Evolutionary conservation across 2,329 filamentous ascomycete species (phyloP).

Genomic region (Pseudovirgaria hyperparasitica): DNA sequence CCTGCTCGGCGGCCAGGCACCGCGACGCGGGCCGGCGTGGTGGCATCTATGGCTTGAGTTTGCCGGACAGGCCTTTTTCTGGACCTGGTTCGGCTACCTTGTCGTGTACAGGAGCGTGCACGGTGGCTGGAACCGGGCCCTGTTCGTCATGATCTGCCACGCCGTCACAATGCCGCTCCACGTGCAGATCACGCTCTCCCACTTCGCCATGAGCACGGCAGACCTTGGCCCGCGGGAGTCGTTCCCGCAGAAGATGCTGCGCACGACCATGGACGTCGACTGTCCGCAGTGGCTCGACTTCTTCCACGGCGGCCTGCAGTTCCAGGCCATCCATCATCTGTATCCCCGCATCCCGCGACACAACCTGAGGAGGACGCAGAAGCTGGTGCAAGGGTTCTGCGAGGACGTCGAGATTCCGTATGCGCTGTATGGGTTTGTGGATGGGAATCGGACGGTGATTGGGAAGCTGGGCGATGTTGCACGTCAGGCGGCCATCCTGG

Average conservation of each 20-base stretch:
- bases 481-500: slow-evolving; percentile 47
- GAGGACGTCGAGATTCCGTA: slow-evolving; percentile 52
- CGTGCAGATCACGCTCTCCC: slow-evolving; percentile 58
- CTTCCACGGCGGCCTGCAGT: slow-evolving; percentile 59
- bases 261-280: slow-evolving; percentile 63
- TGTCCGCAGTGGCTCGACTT: slow-evolving; percentile 62
- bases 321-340: slow-evolving; percentile 59
- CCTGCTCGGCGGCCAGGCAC: slow-evolving; percentile 42
- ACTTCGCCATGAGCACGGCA: slow-evolving; percentile 59
- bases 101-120: slow-evolving; percentile 49
- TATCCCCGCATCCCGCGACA: slow-evolving; percentile 57
- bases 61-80: slow-evolving; percentile 50
- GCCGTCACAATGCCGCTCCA: slow-evolving; percentile 56
- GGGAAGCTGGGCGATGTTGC: slow-evolving; percentile 44
- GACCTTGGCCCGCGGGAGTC: slow-evolving; percentile 53
- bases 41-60: slow-evolving; percentile 57
- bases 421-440: slow-evolving; percentile 46
- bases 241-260: slow-evolving; percentile 55
- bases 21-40: slow-evolving; percentile 48
- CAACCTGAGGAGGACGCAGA: slow-evolving; percentile 50
- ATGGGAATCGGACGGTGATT: slow-evolving; percentile 48
- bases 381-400: slow-evolving; percentile 49
- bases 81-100: slow-evolving; percentile 56
- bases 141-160: slow-evolving; percentile 52
- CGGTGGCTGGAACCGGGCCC: slow-evolving; percentile 42